Evolutionary conservation across 345 rosid species (phyloP).

Genomic region (Nephelium lappaceum): DNA sequence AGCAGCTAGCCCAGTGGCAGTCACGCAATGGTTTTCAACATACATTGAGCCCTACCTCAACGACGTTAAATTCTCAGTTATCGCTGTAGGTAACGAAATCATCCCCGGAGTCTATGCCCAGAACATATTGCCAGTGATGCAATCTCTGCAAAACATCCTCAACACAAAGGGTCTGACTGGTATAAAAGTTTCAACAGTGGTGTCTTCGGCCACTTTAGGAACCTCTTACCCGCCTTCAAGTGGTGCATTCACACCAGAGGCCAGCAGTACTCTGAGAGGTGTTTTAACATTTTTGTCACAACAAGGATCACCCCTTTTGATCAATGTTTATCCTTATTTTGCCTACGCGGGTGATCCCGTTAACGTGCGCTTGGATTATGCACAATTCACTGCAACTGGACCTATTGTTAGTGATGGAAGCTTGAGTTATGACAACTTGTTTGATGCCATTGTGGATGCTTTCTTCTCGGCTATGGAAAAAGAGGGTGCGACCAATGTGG

Average conservation of each 20-base stretch:
- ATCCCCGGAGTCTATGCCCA: constrained; percentile 1
- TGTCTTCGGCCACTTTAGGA: neutral
- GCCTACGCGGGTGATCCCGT: neutral
- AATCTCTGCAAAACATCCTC: neutral
- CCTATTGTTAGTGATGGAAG: constrained; percentile 16
- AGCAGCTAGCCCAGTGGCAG: constrained; percentile 11
- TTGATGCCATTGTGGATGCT: constrained; percentile 27
- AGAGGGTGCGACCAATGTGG: constrained; percentile 1
- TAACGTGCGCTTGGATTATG: constrained; percentile 19
- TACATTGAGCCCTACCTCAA: constrained; percentile 17
- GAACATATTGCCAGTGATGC: constrained; percentile 3
- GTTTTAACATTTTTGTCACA: neutral
- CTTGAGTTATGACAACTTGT: constrained; percentile 19
- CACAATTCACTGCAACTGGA: neutral
- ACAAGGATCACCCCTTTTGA: constrained; percentile 16
- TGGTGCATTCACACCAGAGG: constrained; percentile 11
- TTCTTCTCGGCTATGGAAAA: constrained; percentile 33
- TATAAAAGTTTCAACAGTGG: constrained; percentile 8
- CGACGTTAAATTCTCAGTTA: neutral
- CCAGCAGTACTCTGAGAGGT: neutral
- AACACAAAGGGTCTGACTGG: neutral
- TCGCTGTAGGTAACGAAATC: constrained; percentile 22
- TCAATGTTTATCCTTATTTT: constrained; percentile 29
- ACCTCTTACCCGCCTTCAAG: constrained; percentile 24
- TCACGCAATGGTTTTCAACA: neutral